Evolutionary conservation across 179 eudicot species (phyloP).

Genomic region (Camellia oleifera): DNA sequence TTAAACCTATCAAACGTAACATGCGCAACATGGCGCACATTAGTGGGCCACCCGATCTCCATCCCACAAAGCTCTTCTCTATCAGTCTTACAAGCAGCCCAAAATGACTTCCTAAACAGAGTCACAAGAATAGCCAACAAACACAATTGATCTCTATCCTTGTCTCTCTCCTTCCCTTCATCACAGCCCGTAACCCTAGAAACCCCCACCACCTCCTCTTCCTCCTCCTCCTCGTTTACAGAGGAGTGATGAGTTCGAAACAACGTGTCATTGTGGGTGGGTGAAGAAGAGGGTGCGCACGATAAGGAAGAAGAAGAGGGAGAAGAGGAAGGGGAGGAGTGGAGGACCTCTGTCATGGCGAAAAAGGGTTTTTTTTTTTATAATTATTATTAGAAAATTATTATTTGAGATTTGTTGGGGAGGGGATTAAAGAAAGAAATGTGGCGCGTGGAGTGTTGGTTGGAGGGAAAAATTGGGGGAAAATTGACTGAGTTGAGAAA

Average conservation of each 20-base stretch:
- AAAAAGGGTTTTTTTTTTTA: neutral
- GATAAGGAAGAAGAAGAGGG: constrained; percentile 42
- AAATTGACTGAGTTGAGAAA: neutral
- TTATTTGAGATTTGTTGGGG: neutral
- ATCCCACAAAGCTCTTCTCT: constrained; percentile 41
- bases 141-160: constrained; percentile 54
- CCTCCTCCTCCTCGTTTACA: constrained; percentile 13
- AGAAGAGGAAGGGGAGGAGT: constrained; percentile 42
- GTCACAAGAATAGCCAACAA: constrained; percentile 61
- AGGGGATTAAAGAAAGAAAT: constrained; percentile 6
- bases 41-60: constrained; percentile 90
- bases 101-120: constrained; percentile 54
- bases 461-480: constrained; percentile 17
- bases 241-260: constrained; percentile 18
- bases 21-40: constrained; percentile 95
- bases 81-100: constrained; percentile 57
- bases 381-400: neutral
- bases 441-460: neutral
- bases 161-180: constrained; percentile 22
- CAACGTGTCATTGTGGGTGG: constrained; percentile 22
- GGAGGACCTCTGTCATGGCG: constrained; percentile 56
- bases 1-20: constrained; percentile 94
- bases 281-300: constrained; percentile 42
- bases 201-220: constrained; percentile 19
- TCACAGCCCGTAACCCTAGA: constrained; percentile 30